Evolutionary conservation across 2,329 filamentous ascomycete species (phyloP).

Genomic region (Neoscytalidium dimidiatum): DNA sequence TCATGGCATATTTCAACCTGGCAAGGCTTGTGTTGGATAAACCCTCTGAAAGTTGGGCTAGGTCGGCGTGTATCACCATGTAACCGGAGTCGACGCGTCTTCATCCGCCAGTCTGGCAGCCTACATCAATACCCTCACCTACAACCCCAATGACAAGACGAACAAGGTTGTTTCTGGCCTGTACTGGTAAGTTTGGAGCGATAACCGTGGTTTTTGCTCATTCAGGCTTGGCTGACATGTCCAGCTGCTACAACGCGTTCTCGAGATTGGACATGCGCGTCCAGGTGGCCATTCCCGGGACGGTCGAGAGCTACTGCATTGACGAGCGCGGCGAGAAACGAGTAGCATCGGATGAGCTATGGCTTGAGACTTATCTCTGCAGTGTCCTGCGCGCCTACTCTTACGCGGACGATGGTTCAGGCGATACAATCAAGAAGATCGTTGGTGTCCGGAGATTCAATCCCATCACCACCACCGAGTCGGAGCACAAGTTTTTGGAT

Average conservation of each 20-base stretch:
- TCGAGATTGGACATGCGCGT: conserved; percentile 98
- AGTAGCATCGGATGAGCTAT: conserved; percentile 88
- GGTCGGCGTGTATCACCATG: conserved; percentile 96
- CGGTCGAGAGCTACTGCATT: conserved; percentile 95
- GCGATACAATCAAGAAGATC: conserved; percentile 93
- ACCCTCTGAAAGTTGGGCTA: conserved; percentile 39
- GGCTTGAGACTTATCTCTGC: conserved; percentile 97
- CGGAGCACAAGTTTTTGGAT: conserved; percentile 92
- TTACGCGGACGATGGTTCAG: conserved; percentile 93
- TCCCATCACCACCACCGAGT: conserved; percentile 96
- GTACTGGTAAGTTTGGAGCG: conserved; percentile 69
- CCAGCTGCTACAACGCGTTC: conserved; percentile 96
- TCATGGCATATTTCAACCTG: neutral
- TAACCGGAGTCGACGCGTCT: conserved; percentile 94
- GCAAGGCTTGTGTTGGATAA: neutral
- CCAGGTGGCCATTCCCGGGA: conserved; percentile 94
- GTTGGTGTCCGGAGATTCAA: conserved; percentile 97
- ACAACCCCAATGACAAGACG: conserved; percentile 79
- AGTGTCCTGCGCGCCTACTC: conserved; percentile 92
- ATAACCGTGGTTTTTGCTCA: neutral
- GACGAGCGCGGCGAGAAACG: conserved; percentile 96
- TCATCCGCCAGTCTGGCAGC: conserved; percentile 95
- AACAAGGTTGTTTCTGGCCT: conserved; percentile 91
- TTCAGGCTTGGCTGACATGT: conserved; percentile 31
- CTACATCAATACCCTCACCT: conserved; percentile 97